A percentile compares a stretch with the other conserved stretches of the same genome.
Conservation (phyloP, 1,139 yeast species). For the Debaryomyces nepalensis region DNA sequence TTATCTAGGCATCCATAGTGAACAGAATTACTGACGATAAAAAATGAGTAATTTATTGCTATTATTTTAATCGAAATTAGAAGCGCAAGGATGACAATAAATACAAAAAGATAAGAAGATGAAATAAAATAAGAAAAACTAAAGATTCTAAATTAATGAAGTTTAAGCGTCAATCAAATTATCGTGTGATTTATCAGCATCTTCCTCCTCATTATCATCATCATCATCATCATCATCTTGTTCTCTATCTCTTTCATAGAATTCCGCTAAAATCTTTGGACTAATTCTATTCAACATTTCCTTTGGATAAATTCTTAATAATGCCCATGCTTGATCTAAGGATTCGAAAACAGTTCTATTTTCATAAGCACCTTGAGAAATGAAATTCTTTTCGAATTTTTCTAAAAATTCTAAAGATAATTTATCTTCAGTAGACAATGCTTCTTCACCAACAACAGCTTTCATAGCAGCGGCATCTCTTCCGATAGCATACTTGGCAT, state of each 20-base stretch:
- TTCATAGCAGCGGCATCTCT: slow-evolving; percentile 99
- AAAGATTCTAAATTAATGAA: not conserved
- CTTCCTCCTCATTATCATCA: slow-evolving; percentile 49
- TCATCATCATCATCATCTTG: slow-evolving; percentile 61
- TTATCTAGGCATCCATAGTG: no score
- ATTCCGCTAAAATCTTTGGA: slow-evolving; percentile 93
- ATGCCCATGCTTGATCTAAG: slow-evolving; percentile 96
- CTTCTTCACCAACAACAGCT: slow-evolving; percentile 99
- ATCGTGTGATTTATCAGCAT: slow-evolving; percentile 43
- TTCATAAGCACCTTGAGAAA: slow-evolving; percentile 95
- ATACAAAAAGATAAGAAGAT: slow-evolving; percentile 6
- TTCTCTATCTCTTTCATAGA: slow-evolving; percentile 85
- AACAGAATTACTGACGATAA: no score
- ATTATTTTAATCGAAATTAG: slow-evolving; percentile 3
- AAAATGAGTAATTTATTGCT: slow-evolving; percentile 6
- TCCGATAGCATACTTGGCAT: slow-evolving; percentile 99
- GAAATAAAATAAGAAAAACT: slow-evolving; percentile 3
- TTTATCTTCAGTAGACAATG: slow-evolving; percentile 95
- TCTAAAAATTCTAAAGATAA: slow-evolving; percentile 95
- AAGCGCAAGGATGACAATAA: slow-evolving; percentile 7
- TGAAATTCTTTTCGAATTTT: slow-evolving; percentile 94
- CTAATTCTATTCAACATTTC: slow-evolving; percentile 98
- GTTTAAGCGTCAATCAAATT: slow-evolving; percentile 56
- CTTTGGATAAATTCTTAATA: slow-evolving; percentile 97
- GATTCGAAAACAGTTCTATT: slow-evolving; percentile 93